Conservation (phyloP, 2,329 filamentous ascomycete genomes). For the Penicillium brasilianum region DNA sequence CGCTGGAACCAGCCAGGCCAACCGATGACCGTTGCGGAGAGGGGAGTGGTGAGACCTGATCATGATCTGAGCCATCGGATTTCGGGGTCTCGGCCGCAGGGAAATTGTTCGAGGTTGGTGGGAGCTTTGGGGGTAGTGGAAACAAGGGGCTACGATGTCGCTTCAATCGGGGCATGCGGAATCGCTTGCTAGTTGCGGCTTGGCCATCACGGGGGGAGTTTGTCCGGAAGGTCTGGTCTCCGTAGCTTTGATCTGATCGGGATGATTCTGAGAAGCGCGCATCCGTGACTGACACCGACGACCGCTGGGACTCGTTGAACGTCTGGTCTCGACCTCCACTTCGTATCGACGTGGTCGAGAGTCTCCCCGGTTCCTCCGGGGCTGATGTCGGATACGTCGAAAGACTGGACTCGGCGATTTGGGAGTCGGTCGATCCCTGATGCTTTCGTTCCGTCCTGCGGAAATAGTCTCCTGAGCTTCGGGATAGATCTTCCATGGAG, state of each 20-base stretch:
- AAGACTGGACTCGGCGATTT: constrained; percentile 36
- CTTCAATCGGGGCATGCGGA: constrained; percentile 76
- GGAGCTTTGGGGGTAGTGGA: constrained; percentile 77
- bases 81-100: constrained; percentile 30
- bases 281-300: constrained; percentile 67
- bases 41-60: constrained; percentile 48
- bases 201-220: constrained; percentile 64
- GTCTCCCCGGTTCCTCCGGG: constrained; percentile 62
- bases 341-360: constrained; percentile 53
- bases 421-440: constrained; percentile 37
- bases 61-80: constrained; percentile 35
- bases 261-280: constrained; percentile 83
- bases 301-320: constrained; percentile 62
- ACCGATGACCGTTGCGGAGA: constrained; percentile 60
- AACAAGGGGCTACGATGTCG: constrained; percentile 80
- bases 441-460: constrained; percentile 29
- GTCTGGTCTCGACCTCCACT: constrained; percentile 62
- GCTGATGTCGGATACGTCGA: constrained; percentile 59
- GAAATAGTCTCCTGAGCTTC: constrained; percentile 22
- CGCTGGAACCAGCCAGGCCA: constrained; percentile 54
- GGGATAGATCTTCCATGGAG: constrained; percentile 39
- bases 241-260: constrained; percentile 82
- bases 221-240: constrained; percentile 66
- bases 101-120: constrained; percentile 23
- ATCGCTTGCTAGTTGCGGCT: constrained; percentile 72